phyloP scores from a whole-genome alignment of 108 stramenopile genomes.

The Skeletonema grethae region DNA sequence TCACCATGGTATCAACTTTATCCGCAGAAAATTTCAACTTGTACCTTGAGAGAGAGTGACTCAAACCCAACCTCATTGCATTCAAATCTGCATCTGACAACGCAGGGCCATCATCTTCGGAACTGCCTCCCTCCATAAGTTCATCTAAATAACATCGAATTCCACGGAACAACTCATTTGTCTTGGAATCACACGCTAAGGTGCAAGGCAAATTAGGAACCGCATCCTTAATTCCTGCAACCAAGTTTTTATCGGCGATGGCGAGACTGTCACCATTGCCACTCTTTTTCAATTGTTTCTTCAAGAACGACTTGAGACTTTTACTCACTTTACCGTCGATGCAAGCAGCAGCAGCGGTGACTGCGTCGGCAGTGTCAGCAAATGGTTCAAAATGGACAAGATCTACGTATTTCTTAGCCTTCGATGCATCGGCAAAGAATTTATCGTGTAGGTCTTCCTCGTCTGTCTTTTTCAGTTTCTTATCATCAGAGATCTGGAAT shows the following conservation, averaged over 20 bases:
- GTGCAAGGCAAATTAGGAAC: conserved; percentile 58
- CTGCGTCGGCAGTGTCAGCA: conserved; percentile 96
- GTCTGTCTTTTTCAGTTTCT: conserved; percentile 85
- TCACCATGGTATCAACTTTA: conserved; percentile 99
- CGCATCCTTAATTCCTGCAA: conserved; percentile 93
- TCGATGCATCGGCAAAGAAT: conserved; percentile 84
- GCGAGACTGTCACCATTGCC: conserved; percentile 85
- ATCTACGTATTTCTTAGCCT: conserved; percentile 79
- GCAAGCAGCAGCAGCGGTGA: conserved; percentile 91
- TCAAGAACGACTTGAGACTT: conserved; percentile 94
- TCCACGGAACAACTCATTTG: conserved; percentile 95
- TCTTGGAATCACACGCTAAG: conserved; percentile 72
- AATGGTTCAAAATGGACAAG: conserved; percentile 96
- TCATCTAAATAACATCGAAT: conserved; percentile 91
- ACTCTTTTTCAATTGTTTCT: conserved; percentile 93
- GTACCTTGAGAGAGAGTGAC: conserved; percentile 96
- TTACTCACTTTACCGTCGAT: conserved; percentile 96
- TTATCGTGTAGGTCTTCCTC: conserved; percentile 85
- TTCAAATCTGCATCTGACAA: conserved; percentile 60
- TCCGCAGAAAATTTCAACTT: conserved; percentile 99
- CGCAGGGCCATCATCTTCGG: conserved; percentile 24
- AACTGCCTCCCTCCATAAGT: conserved; percentile 75
- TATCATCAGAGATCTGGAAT: conserved; percentile 69
- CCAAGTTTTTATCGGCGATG: conserved; percentile 93
- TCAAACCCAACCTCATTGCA: conserved; percentile 96